phyloP scores from a whole-genome alignment of 192 early-diverging fungal species.

The Coemansia sp. region DNA sequence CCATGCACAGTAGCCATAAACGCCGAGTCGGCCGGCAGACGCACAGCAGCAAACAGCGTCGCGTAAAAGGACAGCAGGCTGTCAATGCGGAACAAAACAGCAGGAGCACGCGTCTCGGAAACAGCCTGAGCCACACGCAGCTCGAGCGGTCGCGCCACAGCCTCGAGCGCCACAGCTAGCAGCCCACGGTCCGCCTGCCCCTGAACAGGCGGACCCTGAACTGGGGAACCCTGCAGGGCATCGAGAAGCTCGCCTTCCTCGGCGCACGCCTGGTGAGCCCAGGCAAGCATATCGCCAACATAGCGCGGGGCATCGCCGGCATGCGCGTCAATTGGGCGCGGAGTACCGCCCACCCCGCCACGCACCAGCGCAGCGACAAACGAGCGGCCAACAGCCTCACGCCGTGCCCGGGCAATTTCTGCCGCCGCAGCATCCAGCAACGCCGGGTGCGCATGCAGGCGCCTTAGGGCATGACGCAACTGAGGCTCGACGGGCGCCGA shows the following conservation, averaged over 20 bases:
- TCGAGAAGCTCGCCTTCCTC: constrained; percentile 89
- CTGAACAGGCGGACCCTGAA: background rate
- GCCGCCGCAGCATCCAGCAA: constrained; percentile 26
- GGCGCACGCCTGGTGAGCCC: constrained; percentile 92
- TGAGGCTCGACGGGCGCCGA: constrained; percentile 13
- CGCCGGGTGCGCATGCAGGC: constrained; percentile 22
- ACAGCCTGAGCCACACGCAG: constrained; percentile 39
- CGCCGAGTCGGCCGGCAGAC: constrained; percentile 11
- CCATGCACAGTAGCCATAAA: constrained; percentile 18
- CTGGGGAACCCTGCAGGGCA: constrained; percentile 14
- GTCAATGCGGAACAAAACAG: constrained; percentile 29
- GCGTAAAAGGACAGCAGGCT: constrained; percentile 34
- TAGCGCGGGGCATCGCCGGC: constrained; percentile 91
- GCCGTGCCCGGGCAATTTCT: constrained; percentile 22
- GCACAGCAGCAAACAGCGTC: constrained; percentile 20
- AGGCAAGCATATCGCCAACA: constrained; percentile 95
- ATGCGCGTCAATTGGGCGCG: constrained; percentile 90
- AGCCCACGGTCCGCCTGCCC: background rate
- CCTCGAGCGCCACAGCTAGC: constrained; percentile 27
- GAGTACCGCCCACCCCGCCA: constrained; percentile 22
- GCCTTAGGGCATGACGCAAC: constrained; percentile 29
- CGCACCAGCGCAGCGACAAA: constrained; percentile 36
- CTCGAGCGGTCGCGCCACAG: constrained; percentile 42
- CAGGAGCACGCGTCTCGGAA: constrained; percentile 13
- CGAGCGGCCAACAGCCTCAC: constrained; percentile 28